Evolutionary conservation across 2,329 filamentous ascomycete genomes (phyloP).

Genomic region (Sphaerostilbella broomeana): DNA sequence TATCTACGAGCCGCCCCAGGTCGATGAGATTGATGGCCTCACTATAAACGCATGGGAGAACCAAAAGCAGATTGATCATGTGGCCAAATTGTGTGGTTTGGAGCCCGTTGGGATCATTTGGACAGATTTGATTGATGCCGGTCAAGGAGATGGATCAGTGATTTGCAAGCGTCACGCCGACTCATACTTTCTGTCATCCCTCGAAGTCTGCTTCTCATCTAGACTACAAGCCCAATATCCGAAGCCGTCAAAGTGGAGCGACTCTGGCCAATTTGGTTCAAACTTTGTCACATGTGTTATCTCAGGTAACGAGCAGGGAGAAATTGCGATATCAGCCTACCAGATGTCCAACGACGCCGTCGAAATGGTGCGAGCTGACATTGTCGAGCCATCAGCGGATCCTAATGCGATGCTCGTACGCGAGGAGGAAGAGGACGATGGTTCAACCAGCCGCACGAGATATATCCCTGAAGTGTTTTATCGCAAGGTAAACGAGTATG

Average conservation of each 20-base stretch:
- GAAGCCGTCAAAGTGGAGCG: conserved; percentile 92
- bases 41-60: conserved; percentile 80
- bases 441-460: conserved; percentile 58
- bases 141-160: conserved; percentile 74
- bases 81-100: conserved; percentile 77
- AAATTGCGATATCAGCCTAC: conserved; percentile 85
- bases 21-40: conserved; percentile 82
- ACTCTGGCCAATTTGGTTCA: conserved; percentile 87
- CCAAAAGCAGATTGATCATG: conserved; percentile 70
- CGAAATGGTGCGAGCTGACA: conserved; percentile 93
- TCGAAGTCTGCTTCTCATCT: conserved; percentile 85
- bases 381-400: conserved; percentile 90
- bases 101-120: conserved; percentile 90
- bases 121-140: conserved; percentile 82
- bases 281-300: conserved; percentile 96
- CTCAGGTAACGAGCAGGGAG: conserved; percentile 82
- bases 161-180: conserved; percentile 94
- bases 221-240: conserved; percentile 83
- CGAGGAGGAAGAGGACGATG: conserved; percentile 80
- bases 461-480: conserved; percentile 99
- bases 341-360: conserved; percentile 93
- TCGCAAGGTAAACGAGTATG: conserved; percentile 91
- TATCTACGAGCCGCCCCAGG: conserved; percentile 91
- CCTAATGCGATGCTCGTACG: conserved; percentile 92
- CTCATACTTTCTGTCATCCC: conserved; percentile 87